phyloP scores from a whole-genome alignment of 306 rosid species.

The Prunus campanulata region DNA sequence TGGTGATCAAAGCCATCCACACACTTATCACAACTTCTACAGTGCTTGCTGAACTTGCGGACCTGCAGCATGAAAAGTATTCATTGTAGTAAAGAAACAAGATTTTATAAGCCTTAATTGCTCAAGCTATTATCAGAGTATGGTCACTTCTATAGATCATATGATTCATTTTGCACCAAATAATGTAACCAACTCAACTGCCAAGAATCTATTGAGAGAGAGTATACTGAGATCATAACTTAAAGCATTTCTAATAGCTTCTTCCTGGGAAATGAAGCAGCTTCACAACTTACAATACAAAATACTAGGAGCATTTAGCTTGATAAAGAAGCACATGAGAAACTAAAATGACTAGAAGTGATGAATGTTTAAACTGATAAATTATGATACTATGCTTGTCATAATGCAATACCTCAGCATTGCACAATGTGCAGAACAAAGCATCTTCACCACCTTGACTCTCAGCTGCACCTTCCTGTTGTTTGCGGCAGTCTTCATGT shows the following conservation, averaged over 20 bases:
- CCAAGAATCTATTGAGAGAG: background rate
- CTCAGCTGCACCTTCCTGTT: constrained; percentile 61
- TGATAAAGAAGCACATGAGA: constrained; percentile 10
- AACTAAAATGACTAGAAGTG: constrained; percentile 5
- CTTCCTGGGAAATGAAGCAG: background rate
- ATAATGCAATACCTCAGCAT: constrained; percentile 73
- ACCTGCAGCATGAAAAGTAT: constrained; percentile 57
- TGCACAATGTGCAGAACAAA: constrained; percentile 95
- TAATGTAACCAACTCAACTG: background rate
- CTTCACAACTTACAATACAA: constrained; percentile 5
- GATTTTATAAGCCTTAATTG: background rate
- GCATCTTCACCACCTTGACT: constrained; percentile 83
- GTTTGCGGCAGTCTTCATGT: constrained; percentile 84
- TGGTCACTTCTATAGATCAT: background rate
- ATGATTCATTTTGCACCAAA: background rate
- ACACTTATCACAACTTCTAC: constrained; percentile 98
- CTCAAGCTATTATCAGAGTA: background rate
- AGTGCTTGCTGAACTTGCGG: constrained; percentile 94
- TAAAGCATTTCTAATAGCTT: background rate
- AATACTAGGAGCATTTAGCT: background rate
- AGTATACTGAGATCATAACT: constrained; percentile 1
- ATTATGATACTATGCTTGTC: background rate
- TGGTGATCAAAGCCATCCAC: constrained; percentile 98
- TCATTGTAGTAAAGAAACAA: background rate
- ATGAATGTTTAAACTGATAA: constrained; percentile 8